phyloP scores from a whole-genome alignment of 1,139 yeast species.

The Taphrina sp. region DNA sequence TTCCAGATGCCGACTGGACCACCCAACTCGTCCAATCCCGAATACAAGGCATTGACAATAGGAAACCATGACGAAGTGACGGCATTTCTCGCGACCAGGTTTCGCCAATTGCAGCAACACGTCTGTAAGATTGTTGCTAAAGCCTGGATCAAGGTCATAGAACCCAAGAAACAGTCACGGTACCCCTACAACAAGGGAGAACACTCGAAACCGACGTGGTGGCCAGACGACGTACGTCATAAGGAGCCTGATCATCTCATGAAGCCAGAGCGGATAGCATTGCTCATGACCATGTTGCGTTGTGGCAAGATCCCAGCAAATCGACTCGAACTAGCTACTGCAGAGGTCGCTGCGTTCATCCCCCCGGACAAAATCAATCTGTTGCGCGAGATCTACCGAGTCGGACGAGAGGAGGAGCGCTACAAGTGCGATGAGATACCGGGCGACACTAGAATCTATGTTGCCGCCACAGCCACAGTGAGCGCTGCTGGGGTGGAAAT shows the following conservation, averaged over 20 bases:
- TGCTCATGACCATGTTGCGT: conserved; percentile 52
- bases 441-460: conserved; percentile 21
- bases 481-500: conserved; percentile 1
- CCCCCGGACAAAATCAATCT: conserved; percentile 38
- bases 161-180: conserved; percentile 64
- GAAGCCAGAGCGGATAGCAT: conserved; percentile 54
- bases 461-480: conserved; percentile 17
- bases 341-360: conserved; percentile 36
- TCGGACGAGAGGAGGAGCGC: conserved; percentile 39
- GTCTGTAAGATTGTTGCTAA: conserved; percentile 64
- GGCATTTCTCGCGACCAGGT: conserved; percentile 35
- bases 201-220: conserved; percentile 60
- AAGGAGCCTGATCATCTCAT: conserved; percentile 68
- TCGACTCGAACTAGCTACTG: conserved; percentile 41
- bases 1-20: conserved; percentile 1
- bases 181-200: conserved; percentile 61
- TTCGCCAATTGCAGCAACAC: conserved; percentile 50
- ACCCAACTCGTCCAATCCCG: conserved; percentile 38
- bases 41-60: conserved; percentile 34
- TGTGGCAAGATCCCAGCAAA: conserved; percentile 42
- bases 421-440: conserved; percentile 21
- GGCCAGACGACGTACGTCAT: conserved; percentile 64
- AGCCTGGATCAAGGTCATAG: conserved; percentile 63
- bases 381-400: conserved; percentile 43
- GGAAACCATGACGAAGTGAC: conserved; percentile 34